Evolutionary conservation across 768 basidiomycete genomes (phyloP), one percentile per base, ranked within the genome.

Genomic region (Kwoniella sp.): DNA sequence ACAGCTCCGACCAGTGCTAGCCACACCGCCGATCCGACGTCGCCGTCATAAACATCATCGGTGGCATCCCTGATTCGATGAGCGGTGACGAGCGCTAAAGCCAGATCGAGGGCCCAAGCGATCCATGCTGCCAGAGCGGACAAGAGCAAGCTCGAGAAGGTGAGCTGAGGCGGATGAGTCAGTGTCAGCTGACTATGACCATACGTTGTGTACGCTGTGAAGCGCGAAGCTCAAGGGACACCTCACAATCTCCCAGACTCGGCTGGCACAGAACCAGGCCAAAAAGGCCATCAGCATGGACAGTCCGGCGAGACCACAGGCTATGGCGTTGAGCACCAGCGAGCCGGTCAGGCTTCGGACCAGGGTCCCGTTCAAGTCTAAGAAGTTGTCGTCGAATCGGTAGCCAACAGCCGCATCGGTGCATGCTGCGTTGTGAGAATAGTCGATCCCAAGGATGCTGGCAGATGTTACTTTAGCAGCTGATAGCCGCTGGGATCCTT

Each of bases 331-430:
- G n/a, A 70, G 11, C 22, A 70, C 37, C 33, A 70, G 46, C 8
- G 45, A 34, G 2, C 65, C 63, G 0, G 65, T 33, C 4, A 70
- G 19, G 2, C 60, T 56, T 40, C 59, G 63, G 29, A 50, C 37
- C 15, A 65, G 38, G 9, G 59, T 40, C 22, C 19, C 37, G 1
- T 31, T 45, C 23, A 77, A 76, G 38, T 69, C 65, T 29, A 80
- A 77, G 17, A 84, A 75, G 26, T 67, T 78, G 41, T 72, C 61
- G 70, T 83, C 83, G 28, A 89, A 77, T 15, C 76, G 76, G 67
- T 89, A 91, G 2, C 88, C 87, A 1, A 89, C 79, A 48, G 76
- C 70, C 3, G 85, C 84, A 10, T 81, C 81, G 20, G 80, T 77
- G 67, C 88, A 90, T 25, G 73, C 46, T 1, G 73, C 77, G 28